phyloP scores from a whole-genome alignment of 768 basidiomycete genomes.

The Dioszegia crocea region DNA sequence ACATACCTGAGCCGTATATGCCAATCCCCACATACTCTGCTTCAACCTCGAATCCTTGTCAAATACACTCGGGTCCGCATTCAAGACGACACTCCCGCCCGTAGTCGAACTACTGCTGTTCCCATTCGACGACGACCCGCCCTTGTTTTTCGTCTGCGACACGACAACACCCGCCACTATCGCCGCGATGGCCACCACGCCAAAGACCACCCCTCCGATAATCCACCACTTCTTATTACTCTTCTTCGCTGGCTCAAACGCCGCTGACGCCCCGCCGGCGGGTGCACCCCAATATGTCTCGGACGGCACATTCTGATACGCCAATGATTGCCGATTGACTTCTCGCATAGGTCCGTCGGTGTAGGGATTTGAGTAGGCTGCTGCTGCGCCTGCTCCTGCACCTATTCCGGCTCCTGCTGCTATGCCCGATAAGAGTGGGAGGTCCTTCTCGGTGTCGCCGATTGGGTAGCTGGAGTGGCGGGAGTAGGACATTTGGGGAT shows the following conservation, averaged over 20 bases:
- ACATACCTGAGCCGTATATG: conserved; percentile 66
- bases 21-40: conserved; percentile 76
- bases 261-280: background rate
- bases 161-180: conserved; percentile 65
- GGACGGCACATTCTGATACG: conserved; percentile 33
- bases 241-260: background rate
- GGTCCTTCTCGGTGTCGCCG: background rate
- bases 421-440: conserved; percentile 2
- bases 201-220: conserved; percentile 55
- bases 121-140: background rate
- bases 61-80: conserved; percentile 74
- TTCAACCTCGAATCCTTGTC: conserved; percentile 63
- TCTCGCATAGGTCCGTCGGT: background rate
- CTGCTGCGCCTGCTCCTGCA: conserved; percentile 1
- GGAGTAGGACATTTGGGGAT: conserved; percentile 5
- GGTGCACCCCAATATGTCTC: conserved; percentile 24
- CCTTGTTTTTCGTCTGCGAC: conserved; percentile 51
- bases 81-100: conserved; percentile 29
- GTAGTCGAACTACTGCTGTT: conserved; percentile 16
- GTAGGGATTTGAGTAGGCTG: conserved; percentile 4
- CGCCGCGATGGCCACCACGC: conserved; percentile 54
- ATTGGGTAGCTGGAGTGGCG: background rate
- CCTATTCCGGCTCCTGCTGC: background rate
- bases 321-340: conserved; percentile 1
- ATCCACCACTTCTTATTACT: conserved; percentile 39